phyloP scores from a whole-genome alignment of 805 yeast genomes.

The Priceomyces fermenticarens region DNA sequence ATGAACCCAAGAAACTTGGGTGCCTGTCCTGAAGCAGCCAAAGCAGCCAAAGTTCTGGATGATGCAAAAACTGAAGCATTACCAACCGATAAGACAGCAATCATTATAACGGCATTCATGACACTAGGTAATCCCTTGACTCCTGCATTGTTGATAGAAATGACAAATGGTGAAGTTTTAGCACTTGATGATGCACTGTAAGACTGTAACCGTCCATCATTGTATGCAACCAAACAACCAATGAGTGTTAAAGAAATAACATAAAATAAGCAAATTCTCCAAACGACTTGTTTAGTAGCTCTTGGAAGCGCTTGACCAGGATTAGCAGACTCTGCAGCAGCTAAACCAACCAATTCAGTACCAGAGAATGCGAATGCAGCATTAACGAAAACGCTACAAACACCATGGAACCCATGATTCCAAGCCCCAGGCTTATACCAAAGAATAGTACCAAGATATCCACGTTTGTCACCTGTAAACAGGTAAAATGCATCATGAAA shows the following conservation, averaged over 20 bases:
- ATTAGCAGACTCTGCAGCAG: conserved; percentile 40
- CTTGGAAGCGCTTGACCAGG: conserved; percentile 36
- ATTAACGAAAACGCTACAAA: conserved; percentile 36
- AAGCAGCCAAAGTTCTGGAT: conserved; percentile 43
- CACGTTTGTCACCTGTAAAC: neutral
- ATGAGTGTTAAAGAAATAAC: conserved; percentile 44
- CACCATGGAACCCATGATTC: conserved; percentile 45
- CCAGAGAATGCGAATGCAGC: conserved; percentile 43
- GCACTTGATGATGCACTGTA: conserved; percentile 17
- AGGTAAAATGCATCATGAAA: too few species aligned
- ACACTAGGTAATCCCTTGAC: conserved; percentile 37
- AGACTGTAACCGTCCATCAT: conserved; percentile 24
- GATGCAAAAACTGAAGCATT: conserved; percentile 41
- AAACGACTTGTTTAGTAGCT: conserved; percentile 42
- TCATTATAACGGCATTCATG: conserved; percentile 38
- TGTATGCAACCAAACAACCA: conserved; percentile 55
- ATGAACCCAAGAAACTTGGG: conserved; percentile 43
- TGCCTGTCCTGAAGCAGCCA: conserved; percentile 45
- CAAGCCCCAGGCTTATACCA: conserved; percentile 57
- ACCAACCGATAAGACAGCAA: conserved; percentile 40
- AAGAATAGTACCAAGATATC: conserved; percentile 46
- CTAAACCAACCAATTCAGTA: conserved; percentile 39
- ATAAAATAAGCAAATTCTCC: conserved; percentile 41
- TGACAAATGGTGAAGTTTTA: conserved; percentile 36
- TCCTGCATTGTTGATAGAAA: conserved; percentile 35